Base-by-base conservation (phyloP, 2,329 filamentous ascomycete genomes). In the Talaromyces sp. region DNA sequence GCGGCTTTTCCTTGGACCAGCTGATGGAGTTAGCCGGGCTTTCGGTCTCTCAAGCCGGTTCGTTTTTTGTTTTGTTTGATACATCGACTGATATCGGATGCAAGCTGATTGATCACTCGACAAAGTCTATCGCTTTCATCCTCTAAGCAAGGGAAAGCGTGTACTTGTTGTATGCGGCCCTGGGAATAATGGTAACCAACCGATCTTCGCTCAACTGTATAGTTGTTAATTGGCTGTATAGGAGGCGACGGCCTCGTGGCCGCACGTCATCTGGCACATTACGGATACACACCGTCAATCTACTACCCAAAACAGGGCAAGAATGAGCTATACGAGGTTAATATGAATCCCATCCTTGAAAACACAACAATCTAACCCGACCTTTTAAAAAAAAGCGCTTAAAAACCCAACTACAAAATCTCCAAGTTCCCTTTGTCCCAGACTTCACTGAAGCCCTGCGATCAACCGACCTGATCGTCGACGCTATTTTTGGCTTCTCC, bases 21-120 rank as follows among this genome's bases (percentile, higher is more conserved):
- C 81, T 99, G 54, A 97, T 99, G 94, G 94, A 97, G 73, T 80
- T 99, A 8, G 94, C 94, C 50, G 94, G 94, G 0, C 82, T 99
- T 0, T 92, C 92, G 0, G 92, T 97, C 27, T 93, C 93, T 12
- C 92, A 97, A 80, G 92, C 89, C 56, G 87, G 91, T 92, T 72
- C 11, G 60, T 35, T 17, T 7, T 14, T 21, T n/a, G n/a, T n/a
- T 31, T 31, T 12, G 26, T 31, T 41, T 24, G 10, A 26, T 32
- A 24, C 7, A 35, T 8, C 27, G n/a, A 51, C 6, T 6, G 7
- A 26, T 19, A 24, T 57, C 10, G 10, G 29, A 46, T 21, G 4
- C 1, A n/a, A 21, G 53, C 35, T 55, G 53, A 55, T 35, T 24
- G 12, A 19, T n/a, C n/a, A 55, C 24, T 19, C 17, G 8, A 11